Evolutionary conservation across 306 rosid genomes (phyloP), one percentile per base, ranked within the genome.

Genomic region (Prosopis cineraria): DNA sequence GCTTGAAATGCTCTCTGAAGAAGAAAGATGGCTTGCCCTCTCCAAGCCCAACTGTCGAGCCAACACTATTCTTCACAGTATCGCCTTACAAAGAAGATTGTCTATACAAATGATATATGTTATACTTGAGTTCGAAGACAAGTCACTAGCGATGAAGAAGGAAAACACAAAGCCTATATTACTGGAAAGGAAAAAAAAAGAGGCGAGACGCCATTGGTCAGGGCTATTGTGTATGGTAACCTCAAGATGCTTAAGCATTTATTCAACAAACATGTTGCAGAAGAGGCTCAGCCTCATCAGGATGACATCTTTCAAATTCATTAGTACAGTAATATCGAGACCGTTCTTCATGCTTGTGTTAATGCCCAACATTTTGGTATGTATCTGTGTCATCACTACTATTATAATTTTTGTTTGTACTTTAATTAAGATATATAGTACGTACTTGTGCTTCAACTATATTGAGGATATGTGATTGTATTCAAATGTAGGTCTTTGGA

Each of bases 401-500:
- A 1, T 1, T 31, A 31, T 31, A 4, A 1, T 1, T 31, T 31
- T 1, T 31, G 2, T 4, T 31, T 31, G 34, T 31, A 2, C 34
- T 31, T 31, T 31, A 31, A 4, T 4, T 31, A 2, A 1, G 34
- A 31, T 2, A 31, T 4, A 31, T 2, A 4, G n/a, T n/a, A n/a
- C n/a, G n/a, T n/a, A n/a, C n/a, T n/a, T n/a, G n/a, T n/a, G n/a
- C n/a, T 31, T 31, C 4, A 4, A 31, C 4, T 31, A 31, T 31
- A 31, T 31, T 31, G 34, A 31, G 2, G 34, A 31, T 31, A 4
- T 1, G 3, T 1, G 2, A 4, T 1, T 31, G 34, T 1, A 0
- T 11, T 58, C 58, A 79, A 78, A 72, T 5, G 78, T 72, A 17
- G 83, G 78, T 27, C 3, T 79, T 47, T 79, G 83, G 83, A 10